These are phyloP conservation scores for Pythium plurisporium DNA, from an alignment of 352 stramenopile genomes.

Conservation along the genomic window DNA sequence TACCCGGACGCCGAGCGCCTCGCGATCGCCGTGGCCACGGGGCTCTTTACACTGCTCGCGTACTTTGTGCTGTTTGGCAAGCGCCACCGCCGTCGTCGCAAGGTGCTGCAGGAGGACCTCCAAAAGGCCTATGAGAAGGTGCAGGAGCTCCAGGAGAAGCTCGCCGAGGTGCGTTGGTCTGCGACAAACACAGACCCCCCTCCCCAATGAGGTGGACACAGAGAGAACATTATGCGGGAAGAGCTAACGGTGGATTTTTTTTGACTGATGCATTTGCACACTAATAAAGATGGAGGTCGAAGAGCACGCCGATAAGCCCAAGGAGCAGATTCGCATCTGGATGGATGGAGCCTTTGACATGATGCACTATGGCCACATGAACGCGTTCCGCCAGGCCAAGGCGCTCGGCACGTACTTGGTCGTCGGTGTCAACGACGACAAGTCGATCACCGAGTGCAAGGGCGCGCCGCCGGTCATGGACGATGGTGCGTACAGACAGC, in stretches of 20 bases:
- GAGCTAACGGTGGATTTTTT: not conserved
- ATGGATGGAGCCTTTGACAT: conserved; percentile 99
- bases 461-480: conserved; percentile 94
- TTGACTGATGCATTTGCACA: not conserved
- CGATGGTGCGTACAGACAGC: conserved; percentile 61
- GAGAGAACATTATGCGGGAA: not conserved
- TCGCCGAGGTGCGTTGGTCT: conserved; percentile 41
- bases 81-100: conserved; percentile 64
- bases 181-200: not conserved
- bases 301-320: conserved; percentile 51
- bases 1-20: conserved; percentile 84
- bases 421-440: conserved; percentile 97
- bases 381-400: conserved; percentile 96
- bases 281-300: conserved; percentile 69
- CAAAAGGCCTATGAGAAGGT: conserved; percentile 74
- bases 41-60: conserved; percentile 72
- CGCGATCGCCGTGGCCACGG: conserved; percentile 75
- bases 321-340: conserved; percentile 95
- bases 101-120: conserved; percentile 72
- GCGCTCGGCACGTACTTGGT: conserved; percentile 96
- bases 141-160: conserved; percentile 79
- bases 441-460: conserved; percentile 97
- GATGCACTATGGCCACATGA: conserved; percentile 99
- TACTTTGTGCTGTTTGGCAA: conserved; percentile 90
- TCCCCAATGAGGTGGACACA: conserved; percentile 1